Evolutionary conservation across 2,329 filamentous ascomycete genomes (phyloP), one percentile per base, ranked within the genome.

Genomic region (Biscogniauxia mediterranea): DNA sequence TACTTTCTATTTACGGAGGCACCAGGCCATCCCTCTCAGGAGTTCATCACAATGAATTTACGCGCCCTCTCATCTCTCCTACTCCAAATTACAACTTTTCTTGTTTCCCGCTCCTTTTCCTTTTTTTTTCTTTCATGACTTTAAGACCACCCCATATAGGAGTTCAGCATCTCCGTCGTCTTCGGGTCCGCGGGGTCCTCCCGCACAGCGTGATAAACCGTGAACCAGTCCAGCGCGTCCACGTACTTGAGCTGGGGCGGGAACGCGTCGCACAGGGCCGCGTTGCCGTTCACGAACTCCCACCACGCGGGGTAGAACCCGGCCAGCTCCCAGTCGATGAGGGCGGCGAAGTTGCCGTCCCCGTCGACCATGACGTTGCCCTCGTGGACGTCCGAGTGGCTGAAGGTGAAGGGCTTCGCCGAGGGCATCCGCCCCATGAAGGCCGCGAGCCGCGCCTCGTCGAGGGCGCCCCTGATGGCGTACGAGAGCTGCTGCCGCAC

Each of bases 341-440:
- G 54, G 5, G 61, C 63, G 8, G 15, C 54, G 26, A 66, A 65
- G 19, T 63, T 56, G 1, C 63, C 65, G 21, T 66, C 23, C 23
- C 2, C 55, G n/a, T 63, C 57, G 17, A 66, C 56, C 60, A 67
- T 64, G 23, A 65, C 52, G 32, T 65, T 66, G 4, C 51, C 55
- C 38, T 60, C 58, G 52, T 61, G 58, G 5, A 66, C 8, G 23
- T 65, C 62, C 1, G 61, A 58, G 54, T 66, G 60, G 2, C 54
- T 54, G 54, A 66, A 66, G 2, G 56, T 61, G 46, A 63, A 66
- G 1, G 65, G 62, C 21, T 19, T 15, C 2, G 52, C 58, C 25
- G 61, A 54, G 0, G 65, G 61, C 64, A 66, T 64, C 42, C 46
- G 55, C 5, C 49, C 53, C 64, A 67, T 64, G n/a, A 67, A 53